Evolutionary conservation across 2,329 filamentous ascomycete species (phyloP), one percentile per base, ranked within the genome.

Genomic region (Monosporascus sp.): DNA sequence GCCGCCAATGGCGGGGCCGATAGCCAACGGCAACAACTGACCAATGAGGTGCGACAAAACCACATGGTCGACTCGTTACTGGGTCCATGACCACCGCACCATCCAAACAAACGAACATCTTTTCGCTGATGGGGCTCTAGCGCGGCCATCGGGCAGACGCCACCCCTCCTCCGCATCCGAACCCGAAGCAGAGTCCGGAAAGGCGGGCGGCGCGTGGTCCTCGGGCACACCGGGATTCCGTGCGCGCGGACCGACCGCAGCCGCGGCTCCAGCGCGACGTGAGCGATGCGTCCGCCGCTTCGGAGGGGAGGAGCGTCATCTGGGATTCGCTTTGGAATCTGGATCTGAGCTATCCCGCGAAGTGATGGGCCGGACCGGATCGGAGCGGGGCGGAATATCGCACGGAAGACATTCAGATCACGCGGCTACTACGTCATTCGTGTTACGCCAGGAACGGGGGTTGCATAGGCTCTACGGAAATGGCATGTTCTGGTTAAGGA

Each of bases 291-390:
- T 63, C 65, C 46, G 50, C 69, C 60, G 58, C 73, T 51, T 74
- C 72, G 24, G 69, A 65, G n/a, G 80, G 74, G 66, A 78, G 69
- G 60, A 82, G 78, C 27, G 71, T 84, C 4, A 74, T 85, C 9
- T 86, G 82, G 81, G 82, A 84, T 58, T 76, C 79, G 14, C 67
- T 86, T 17, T 85, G 83, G 82, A 82, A 74, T 56, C 63, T 84
- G 25, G 82, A 85, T 60, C 73, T 83, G 46, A 82, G 72, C 56
- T 77, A 80, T 56, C 64, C 65, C 18, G 63, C 62, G 48, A 80
- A 80, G 58, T 77, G 74, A 54, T 67, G 61, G 20, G 11, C 31
- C 53, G 55, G n/a, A 60, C 60, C 53, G n/a, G 27, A 38, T 36
- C 9, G 17, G 42, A 36, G 41, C 31, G 31, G 9, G 31, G 31